phyloP scores from a whole-genome alignment of 2,329 filamentous ascomycete genomes.

The Talaromyces sp. region DNA sequence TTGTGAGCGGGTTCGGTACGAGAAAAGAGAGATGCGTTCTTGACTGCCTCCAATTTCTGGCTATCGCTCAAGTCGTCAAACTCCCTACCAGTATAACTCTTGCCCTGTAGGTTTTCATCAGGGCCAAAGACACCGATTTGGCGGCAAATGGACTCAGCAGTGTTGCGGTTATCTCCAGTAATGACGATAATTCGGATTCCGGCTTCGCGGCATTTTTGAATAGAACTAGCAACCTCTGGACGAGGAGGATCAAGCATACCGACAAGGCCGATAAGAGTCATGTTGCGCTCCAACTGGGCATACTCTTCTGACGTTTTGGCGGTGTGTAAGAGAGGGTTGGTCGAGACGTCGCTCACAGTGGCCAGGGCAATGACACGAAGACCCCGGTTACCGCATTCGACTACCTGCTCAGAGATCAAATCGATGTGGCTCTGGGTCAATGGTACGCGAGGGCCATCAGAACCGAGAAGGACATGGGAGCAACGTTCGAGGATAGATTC shows the following conservation, averaged over 20 bases:
- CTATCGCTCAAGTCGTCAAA: constrained; percentile 79
- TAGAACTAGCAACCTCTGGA: constrained; percentile 81
- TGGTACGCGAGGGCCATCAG: constrained; percentile 71
- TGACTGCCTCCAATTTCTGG: constrained; percentile 80
- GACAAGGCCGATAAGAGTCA: constrained; percentile 90
- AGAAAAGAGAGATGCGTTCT: constrained; percentile 86
- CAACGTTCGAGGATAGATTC: constrained; percentile 93
- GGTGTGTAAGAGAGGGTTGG: constrained; percentile 65
- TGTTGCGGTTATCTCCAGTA: constrained; percentile 96
- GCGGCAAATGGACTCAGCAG: constrained; percentile 94
- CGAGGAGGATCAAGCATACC: constrained; percentile 97
- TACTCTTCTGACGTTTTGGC: constrained; percentile 86
- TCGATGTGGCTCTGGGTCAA: constrained; percentile 67
- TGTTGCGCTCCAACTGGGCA: constrained; percentile 80
- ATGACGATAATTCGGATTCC: constrained; percentile 97
- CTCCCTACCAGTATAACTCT: constrained; percentile 92
- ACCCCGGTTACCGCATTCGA: constrained; percentile 86
- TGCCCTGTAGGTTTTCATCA: constrained; percentile 78
- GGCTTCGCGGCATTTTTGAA: constrained; percentile 83
- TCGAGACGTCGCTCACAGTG: constrained; percentile 70
- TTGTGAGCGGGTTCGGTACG: constrained; percentile 95
- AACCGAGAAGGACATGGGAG: constrained; percentile 73
- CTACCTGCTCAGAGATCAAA: constrained; percentile 72
- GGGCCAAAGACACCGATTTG: constrained; percentile 90
- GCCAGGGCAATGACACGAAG: constrained; percentile 94